phyloP scores from a whole-genome alignment of 2,329 filamentous ascomycete species.

The Phialocephala subalpina region DNA sequence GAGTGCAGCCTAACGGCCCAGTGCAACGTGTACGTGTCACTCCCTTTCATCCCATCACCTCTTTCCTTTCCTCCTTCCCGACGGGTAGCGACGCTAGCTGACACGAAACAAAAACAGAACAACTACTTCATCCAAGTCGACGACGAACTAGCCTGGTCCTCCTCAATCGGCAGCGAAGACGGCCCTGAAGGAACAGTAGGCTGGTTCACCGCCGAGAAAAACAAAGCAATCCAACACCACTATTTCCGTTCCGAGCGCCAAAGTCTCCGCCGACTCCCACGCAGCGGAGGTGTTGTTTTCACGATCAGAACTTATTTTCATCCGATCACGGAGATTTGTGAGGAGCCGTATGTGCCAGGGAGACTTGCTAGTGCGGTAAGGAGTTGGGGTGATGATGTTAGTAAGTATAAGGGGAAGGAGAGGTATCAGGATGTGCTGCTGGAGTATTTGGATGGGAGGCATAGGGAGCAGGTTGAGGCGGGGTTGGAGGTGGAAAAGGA shows the following conservation, averaged over 20 bases:
- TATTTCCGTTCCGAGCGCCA: conserved; percentile 76
- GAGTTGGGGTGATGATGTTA: conserved; percentile 83
- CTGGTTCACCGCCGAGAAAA: conserved; percentile 80
- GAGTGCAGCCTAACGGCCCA: conserved; percentile 72
- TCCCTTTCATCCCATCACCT: not conserved
- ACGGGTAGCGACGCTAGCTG: conserved; percentile 25
- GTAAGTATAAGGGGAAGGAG: conserved; percentile 79
- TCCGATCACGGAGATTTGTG: conserved; percentile 60
- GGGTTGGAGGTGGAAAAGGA: conserved; percentile 70
- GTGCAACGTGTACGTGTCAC: conserved; percentile 51
- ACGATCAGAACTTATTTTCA: conserved; percentile 71
- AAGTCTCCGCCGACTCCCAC: conserved; percentile 65
- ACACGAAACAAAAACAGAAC: conserved; percentile 57
- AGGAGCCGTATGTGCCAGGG: conserved; percentile 78
- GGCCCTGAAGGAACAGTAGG: conserved; percentile 58
- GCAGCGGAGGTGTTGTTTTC: conserved; percentile 64
- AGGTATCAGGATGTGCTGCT: conserved; percentile 77
- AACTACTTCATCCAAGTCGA: conserved; percentile 93
- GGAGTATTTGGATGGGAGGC: conserved; percentile 78
- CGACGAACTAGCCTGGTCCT: conserved; percentile 77
- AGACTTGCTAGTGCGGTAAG: conserved; percentile 79
- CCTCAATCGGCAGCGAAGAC: conserved; percentile 80
- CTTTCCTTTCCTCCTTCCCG: not conserved
- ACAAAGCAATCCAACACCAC: conserved; percentile 76
- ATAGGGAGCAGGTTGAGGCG: conserved; percentile 73